These are phyloP conservation scores for Ambispora gerdemannii DNA, from an alignment of 192 early-diverging fungal genomes.

Conservation along the genomic window DNA sequence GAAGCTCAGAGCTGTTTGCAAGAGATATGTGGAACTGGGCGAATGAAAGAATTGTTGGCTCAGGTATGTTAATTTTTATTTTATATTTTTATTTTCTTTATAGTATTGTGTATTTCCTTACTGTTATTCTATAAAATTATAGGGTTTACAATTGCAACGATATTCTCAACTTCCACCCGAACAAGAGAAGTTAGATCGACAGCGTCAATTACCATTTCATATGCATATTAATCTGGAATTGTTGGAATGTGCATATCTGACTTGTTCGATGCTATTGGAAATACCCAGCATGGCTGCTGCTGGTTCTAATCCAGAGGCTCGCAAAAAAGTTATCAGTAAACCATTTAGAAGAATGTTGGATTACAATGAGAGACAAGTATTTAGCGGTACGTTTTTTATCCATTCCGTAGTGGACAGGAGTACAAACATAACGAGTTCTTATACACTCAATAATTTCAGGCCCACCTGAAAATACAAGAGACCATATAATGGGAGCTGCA, in stretches of 20 bases:
- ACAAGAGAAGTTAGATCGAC: constrained; percentile 89
- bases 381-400: constrained; percentile 57
- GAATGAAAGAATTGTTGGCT: constrained; percentile 91
- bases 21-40: constrained; percentile 81
- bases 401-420: no score
- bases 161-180: constrained; percentile 81
- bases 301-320: constrained; percentile 49
- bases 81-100: neutral
- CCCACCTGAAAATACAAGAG: constrained; percentile 97
- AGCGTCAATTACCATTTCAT: constrained; percentile 98
- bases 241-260: constrained; percentile 94
- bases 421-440: no score
- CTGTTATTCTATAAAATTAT: constrained; percentile 37
- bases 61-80: constrained; percentile 61
- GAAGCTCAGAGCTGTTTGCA: constrained; percentile 84
- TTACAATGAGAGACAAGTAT: constrained; percentile 94
- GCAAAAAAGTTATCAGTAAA: constrained; percentile 80
- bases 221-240: constrained; percentile 99
- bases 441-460: constrained; percentile 18
- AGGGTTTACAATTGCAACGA: constrained; percentile 61
- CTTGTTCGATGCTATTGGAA: constrained; percentile 95
- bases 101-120: constrained; percentile 1
- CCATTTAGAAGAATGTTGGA: constrained; percentile 92
- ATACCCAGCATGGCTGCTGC: constrained; percentile 91
- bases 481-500: constrained; percentile 97